These are phyloP conservation scores for Trypanosoma avium DNA, from an alignment of 208 protist species.

Conservation along the genomic window DNA sequence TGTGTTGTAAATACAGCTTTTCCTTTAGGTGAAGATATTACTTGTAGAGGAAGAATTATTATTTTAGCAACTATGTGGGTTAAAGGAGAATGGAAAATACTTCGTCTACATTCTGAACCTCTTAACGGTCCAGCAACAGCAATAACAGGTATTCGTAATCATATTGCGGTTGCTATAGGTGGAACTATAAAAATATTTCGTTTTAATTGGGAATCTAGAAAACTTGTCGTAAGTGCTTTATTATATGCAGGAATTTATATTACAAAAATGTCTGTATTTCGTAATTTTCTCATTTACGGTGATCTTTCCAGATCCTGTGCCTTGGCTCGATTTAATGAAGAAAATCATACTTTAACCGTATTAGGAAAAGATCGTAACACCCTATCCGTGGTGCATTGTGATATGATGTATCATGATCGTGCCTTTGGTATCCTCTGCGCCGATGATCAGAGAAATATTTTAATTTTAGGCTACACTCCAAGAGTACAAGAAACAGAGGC, in stretches of 20 bases:
- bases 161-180: constrained; percentile 75
- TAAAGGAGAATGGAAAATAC: constrained; percentile 30
- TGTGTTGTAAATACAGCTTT: constrained; percentile 85
- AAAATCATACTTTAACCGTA: constrained; percentile 75
- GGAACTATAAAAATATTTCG: constrained; percentile 83
- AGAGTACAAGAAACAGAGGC: constrained; percentile 39
- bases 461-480: constrained; percentile 76
- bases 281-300: constrained; percentile 79
- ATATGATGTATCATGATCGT: constrained; percentile 78
- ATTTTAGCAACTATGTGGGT: constrained; percentile 45
- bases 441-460: constrained; percentile 75
- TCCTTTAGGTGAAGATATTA: constrained; percentile 84
- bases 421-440: constrained; percentile 67
- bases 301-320: constrained; percentile 71
- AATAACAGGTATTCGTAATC: constrained; percentile 49
- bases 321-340: constrained; percentile 72
- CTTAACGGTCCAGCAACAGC: constrained; percentile 82
- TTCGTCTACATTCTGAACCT: constrained; percentile 66
- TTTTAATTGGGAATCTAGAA: constrained; percentile 52
- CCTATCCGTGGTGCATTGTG: constrained; percentile 59
- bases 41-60: constrained; percentile 69
- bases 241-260: constrained; percentile 86
- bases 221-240: constrained; percentile 71
- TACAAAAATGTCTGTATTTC: constrained; percentile 63
- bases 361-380: constrained; percentile 63